A percentile compares a stretch with the other conserved stretches of the same genome.
Conservation (phyloP, 2,329 filamentous ascomycete genomes). For the Allantophomopsis lycopodina region DNA sequence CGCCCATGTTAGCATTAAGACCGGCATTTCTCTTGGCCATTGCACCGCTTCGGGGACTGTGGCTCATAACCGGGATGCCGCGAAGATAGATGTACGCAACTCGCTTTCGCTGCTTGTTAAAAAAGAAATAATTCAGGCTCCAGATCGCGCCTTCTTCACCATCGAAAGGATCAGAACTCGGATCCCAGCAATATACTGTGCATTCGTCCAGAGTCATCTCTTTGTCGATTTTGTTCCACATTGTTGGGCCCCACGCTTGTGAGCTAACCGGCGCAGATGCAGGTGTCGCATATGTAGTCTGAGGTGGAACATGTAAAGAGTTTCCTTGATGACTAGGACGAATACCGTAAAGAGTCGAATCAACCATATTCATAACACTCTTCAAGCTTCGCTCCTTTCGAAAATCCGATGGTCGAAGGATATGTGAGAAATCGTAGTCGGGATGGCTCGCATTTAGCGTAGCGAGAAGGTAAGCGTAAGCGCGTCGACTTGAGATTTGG, state of each 20-base stretch:
- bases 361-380: conserved; percentile 73
- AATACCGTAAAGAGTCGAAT: conserved; percentile 77
- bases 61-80: conserved; percentile 66
- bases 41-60: conserved; percentile 32
- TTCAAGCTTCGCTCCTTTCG: conserved; percentile 69
- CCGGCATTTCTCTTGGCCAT: conserved; percentile 13
- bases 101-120: conserved; percentile 83
- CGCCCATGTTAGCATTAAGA: conserved; percentile 29
- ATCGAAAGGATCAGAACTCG: conserved; percentile 80
- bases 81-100: conserved; percentile 90
- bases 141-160: conserved; percentile 89
- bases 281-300: conserved; percentile 21
- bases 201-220: conserved; percentile 90
- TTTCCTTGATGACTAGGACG: conserved; percentile 43
- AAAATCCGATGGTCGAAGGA: conserved; percentile 81
- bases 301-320: conserved; percentile 20
- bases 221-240: conserved; percentile 87
- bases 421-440: conserved; percentile 94
- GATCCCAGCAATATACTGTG: conserved; percentile 78
- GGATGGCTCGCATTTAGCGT: conserved; percentile 92
- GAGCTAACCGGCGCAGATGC: conserved; percentile 27
- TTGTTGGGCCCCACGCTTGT: conserved; percentile 71
- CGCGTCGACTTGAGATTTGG: conserved; percentile 76
- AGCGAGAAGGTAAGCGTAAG: conserved; percentile 91
- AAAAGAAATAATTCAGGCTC: conserved; percentile 95